A percentile compares a stretch with the other conserved stretches of the same genome.
These are phyloP conservation scores for Arthrobotrys musiformis DNA, from an alignment of 2,329 filamentous ascomycete species.

Conservation along the genomic window DNA sequence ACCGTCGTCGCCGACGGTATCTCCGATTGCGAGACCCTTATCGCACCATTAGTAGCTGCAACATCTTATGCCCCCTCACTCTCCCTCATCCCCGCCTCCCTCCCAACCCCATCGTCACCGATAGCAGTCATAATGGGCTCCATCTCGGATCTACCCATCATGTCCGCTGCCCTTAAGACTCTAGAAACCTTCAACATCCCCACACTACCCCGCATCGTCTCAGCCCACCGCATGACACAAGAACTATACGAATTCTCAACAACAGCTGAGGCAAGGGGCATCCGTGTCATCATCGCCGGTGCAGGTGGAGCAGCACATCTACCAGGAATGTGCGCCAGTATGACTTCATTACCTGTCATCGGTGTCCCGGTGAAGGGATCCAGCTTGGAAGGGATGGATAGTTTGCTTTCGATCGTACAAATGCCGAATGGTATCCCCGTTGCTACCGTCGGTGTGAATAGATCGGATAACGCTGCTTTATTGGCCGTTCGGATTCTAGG, in stretches of 20 bases:
- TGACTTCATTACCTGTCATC: slow-evolving; percentile 78
- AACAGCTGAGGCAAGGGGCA: slow-evolving; percentile 72
- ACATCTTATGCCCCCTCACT: slow-evolving; percentile 32
- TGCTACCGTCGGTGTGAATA: slow-evolving; percentile 82
- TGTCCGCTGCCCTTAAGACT: slow-evolving; percentile 74
- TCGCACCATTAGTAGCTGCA: slow-evolving; percentile 70
- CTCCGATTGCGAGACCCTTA: slow-evolving; percentile 73
- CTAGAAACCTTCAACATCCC: slow-evolving; percentile 77
- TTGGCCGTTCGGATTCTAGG: slow-evolving; percentile 75
- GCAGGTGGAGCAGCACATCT: slow-evolving; percentile 79
- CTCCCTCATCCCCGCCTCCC: slow-evolving; percentile 56
- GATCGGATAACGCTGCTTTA: slow-evolving; percentile 79
- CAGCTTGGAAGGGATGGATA: slow-evolving; percentile 77
- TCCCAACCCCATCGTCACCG: slow-evolving; percentile 66
- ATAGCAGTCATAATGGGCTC: slow-evolving; percentile 87
- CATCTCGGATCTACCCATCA: slow-evolving; percentile 77
- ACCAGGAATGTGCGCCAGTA: slow-evolving; percentile 78
- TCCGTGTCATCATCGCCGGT: slow-evolving; percentile 79
- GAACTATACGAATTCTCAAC: slow-evolving; percentile 76
- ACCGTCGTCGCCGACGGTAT: slow-evolving; percentile 74
- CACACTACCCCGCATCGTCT: slow-evolving; percentile 79
- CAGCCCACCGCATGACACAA: slow-evolving; percentile 78
- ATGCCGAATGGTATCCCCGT: slow-evolving; percentile 80
- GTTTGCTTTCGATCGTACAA: slow-evolving; percentile 77
- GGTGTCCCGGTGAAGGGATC: slow-evolving; percentile 81